phyloP scores from a whole-genome alignment of 2,329 filamentous ascomycete species.

The Claviceps sp. region DNA sequence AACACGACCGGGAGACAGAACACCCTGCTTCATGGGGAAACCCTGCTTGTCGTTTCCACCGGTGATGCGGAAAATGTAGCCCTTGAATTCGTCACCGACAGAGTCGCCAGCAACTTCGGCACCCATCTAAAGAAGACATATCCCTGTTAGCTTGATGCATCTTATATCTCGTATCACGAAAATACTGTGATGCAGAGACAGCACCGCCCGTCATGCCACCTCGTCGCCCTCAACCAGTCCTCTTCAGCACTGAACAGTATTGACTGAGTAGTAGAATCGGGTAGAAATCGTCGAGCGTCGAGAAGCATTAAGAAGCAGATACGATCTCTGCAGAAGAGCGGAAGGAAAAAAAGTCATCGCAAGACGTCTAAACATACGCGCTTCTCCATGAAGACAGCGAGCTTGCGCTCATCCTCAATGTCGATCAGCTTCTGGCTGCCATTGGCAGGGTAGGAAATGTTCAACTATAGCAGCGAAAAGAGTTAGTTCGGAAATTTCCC shows the following conservation, averaged over 20 bases:
- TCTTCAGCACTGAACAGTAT: background rate
- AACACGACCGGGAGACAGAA: conserved; percentile 98
- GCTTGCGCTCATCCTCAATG: conserved; percentile 98
- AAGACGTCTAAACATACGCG: conserved; percentile 47
- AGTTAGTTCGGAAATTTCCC: conserved; percentile 17
- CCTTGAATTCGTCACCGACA: conserved; percentile 98
- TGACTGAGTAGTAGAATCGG: too few species aligned
- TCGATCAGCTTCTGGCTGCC: conserved; percentile 99
- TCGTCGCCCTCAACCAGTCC: too few species aligned
- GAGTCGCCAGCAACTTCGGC: conserved; percentile 86
- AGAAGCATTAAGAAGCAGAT: background rate
- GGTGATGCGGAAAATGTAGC: conserved; percentile 99
- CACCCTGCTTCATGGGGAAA: conserved; percentile 99
- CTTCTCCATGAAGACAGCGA: conserved; percentile 98
- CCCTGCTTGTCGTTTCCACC: conserved; percentile 99
- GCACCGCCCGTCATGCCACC: background rate
- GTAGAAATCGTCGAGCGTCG: background rate
- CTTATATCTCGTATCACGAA: background rate
- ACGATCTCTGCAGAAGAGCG: background rate
- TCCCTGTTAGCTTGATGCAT: conserved; percentile 18
- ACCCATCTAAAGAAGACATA: conserved; percentile 49
- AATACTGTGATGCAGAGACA: background rate
- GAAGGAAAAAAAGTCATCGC: background rate
- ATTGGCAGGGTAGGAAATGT: conserved; percentile 86
- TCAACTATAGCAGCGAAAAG: conserved; percentile 31